A percentile compares a stretch with the other conserved stretches of the same genome.
phyloP scores from a whole-genome alignment of 768 basidiomycete genomes.

The Naematelia aurantialba region DNA sequence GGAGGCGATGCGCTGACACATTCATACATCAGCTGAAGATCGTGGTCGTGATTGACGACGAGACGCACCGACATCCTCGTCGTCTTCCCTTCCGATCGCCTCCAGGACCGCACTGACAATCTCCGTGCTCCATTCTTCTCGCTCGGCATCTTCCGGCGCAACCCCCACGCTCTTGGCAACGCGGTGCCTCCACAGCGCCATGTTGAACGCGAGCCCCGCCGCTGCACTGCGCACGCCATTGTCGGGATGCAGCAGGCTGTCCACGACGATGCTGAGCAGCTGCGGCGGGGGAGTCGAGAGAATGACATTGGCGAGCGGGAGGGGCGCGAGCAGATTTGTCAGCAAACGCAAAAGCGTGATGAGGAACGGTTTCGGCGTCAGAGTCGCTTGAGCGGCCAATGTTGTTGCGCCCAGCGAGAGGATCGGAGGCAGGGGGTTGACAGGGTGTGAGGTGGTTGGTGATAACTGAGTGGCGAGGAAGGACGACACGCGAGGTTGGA shows the following conservation, averaged over 20 bases:
- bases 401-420: conserved; percentile 21
- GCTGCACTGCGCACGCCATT: conserved; percentile 68
- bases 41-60: background rate
- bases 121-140: conserved; percentile 83
- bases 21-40: background rate
- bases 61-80: conserved; percentile 74
- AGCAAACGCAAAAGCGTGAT: conserved; percentile 47
- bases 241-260: conserved; percentile 67
- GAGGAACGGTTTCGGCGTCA: conserved; percentile 44
- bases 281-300: conserved; percentile 13
- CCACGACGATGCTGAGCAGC: conserved; percentile 57
- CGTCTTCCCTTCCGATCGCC: conserved; percentile 67
- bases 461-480: conserved; percentile 19
- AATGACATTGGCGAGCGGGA: conserved; percentile 30
- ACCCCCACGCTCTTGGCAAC: conserved; percentile 55
- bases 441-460: conserved; percentile 17
- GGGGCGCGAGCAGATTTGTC: conserved; percentile 45
- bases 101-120: conserved; percentile 77
- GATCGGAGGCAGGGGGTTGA: conserved; percentile 17
- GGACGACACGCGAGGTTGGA: conserved; percentile 19
- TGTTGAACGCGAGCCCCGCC: conserved; percentile 76
- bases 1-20: conserved; percentile 80
- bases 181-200: conserved; percentile 65
- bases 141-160: conserved; percentile 55
- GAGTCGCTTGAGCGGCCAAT: conserved; percentile 1